Percentiles rank a stretch among this genome's conserved stretches.
Evolutionary conservation across 495 filamentous ascomycete species (phyloP).

Genomic region (Talaromyces ruber): DNA sequence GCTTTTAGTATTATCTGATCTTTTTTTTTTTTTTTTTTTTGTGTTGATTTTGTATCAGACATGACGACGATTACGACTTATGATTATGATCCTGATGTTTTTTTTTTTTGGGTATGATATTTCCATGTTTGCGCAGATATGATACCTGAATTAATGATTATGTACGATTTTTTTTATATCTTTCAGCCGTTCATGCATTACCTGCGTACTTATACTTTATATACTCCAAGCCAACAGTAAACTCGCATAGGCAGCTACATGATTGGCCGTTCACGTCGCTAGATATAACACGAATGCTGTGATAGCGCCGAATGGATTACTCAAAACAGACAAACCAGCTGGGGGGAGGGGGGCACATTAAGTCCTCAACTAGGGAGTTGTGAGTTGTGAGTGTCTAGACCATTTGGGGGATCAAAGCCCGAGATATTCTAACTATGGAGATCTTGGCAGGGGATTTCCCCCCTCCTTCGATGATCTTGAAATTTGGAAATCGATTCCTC

Average conservation of each 20-base stretch:
- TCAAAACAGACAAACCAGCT: background rate
- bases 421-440: too few relatives aligned
- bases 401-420: background rate
- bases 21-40: background rate
- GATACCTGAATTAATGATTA: background rate
- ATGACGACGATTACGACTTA: background rate
- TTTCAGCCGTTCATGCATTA: background rate
- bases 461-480: background rate
- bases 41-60: background rate
- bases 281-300: background rate
- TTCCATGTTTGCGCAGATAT: background rate
- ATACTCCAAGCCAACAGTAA: background rate
- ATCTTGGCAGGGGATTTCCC: background rate
- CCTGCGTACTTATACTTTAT: too few relatives aligned
- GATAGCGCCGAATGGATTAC: background rate
- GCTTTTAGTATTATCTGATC: conserved; percentile 24
- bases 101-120: too few relatives aligned
- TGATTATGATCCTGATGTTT: background rate
- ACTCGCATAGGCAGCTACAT: background rate
- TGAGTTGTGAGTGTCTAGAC: background rate
- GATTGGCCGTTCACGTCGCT: background rate
- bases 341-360: too few relatives aligned
- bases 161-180: background rate
- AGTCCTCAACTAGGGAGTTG: background rate
- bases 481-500: too few relatives aligned